A percentile compares a stretch with the other conserved stretches of the same genome.
Conservation (phyloP, 495 filamentous ascomycete genomes). For the Hypoxylon crocopeplum region DNA sequence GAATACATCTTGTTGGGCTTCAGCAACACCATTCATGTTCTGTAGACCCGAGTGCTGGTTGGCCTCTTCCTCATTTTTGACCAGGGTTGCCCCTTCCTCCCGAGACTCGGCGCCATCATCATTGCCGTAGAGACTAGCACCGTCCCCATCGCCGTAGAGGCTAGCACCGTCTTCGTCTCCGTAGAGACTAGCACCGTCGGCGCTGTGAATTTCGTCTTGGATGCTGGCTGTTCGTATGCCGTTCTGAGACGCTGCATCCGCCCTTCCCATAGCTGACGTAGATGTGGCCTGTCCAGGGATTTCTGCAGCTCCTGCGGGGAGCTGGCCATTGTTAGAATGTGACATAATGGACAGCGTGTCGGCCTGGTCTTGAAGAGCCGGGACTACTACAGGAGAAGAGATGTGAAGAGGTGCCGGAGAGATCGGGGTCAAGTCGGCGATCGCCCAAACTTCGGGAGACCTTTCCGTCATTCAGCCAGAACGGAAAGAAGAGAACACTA, state of each 20-base stretch:
- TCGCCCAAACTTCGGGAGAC: slow-evolving; percentile 43
- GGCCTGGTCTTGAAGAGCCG: slow-evolving; percentile 48
- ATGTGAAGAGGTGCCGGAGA: slow-evolving; percentile 45
- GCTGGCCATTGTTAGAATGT: not conserved
- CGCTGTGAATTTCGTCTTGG: not conserved
- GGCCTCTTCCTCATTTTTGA: slow-evolving; percentile 30
- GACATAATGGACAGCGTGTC: slow-evolving; percentile 30
- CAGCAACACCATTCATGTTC: slow-evolving; percentile 43
- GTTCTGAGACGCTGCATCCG: not conserved
- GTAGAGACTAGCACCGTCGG: not conserved
- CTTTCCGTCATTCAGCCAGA: slow-evolving; percentile 44
- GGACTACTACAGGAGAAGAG: slow-evolving; percentile 44
- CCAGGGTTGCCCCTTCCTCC: slow-evolving; percentile 25
- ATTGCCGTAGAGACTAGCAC: too few species aligned
- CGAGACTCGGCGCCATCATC: slow-evolving; percentile 39
- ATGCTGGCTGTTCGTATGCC: not conserved
- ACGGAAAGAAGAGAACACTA: slow-evolving; percentile 15
- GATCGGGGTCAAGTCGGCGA: slow-evolving; percentile 45
- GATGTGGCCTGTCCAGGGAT: not conserved
- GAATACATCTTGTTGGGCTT: slow-evolving; percentile 51
- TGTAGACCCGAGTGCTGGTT: slow-evolving; percentile 32
- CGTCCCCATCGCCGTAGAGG: slow-evolving; percentile 16
- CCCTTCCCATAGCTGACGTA: not conserved
- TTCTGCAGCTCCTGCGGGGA: not conserved
- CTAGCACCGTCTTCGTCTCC: not conserved